Evolutionary conservation across 192 early-diverging fungal species (phyloP), one percentile per base, ranked within the genome.

Genomic region (Mortierella antarctica): DNA sequence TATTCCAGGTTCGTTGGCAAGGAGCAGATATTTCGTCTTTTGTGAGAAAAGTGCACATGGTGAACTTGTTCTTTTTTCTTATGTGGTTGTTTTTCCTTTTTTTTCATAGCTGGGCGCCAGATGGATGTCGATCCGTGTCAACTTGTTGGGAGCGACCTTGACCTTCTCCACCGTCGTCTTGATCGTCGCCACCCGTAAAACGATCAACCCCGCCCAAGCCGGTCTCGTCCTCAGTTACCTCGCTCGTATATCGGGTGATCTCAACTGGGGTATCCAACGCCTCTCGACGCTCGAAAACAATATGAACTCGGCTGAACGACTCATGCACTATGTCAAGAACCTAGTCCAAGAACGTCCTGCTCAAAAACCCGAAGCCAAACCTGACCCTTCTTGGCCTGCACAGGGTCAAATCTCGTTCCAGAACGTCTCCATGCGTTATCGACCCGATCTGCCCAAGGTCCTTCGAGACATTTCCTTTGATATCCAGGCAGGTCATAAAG

Each of bases 131-230:
- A 71, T 94, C 7, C 91, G 95, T 12, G 86, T 97, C 31, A 96
- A 97, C 76, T 88, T 92, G 49, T 88, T 80, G 52, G 77, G 77
- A 6, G 87, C 92, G 3, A 63, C 95, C 56, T 86, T 97, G 76
- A 89, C 94, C 2, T 94, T 98, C 71, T 89, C 92, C 17, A 90
- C 93, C 0, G 90, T 91, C 2, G 70, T 95, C 50, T 84, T 97
- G 50, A 86, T 91, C 12, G 93, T 95, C 13, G 54, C 93, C 4
- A 86, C 90, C 6, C 68, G 91, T 8, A 61, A 92, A 11, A 84
- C 85, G 11, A 89, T 90, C 47, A 91, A 95, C 74, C 91, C 93
- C 9, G 93, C 94, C 10, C 74, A 91, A 61, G 91, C 91, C 13
- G 92, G 91, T 11, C 61, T 92, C 53, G 82, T 88, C 21, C 85